A percentile compares a stretch with the other conserved stretches of the same genome.
Conservation (phyloP, 345 rosid species). For the Eucalyptus tenuipes region DNA sequence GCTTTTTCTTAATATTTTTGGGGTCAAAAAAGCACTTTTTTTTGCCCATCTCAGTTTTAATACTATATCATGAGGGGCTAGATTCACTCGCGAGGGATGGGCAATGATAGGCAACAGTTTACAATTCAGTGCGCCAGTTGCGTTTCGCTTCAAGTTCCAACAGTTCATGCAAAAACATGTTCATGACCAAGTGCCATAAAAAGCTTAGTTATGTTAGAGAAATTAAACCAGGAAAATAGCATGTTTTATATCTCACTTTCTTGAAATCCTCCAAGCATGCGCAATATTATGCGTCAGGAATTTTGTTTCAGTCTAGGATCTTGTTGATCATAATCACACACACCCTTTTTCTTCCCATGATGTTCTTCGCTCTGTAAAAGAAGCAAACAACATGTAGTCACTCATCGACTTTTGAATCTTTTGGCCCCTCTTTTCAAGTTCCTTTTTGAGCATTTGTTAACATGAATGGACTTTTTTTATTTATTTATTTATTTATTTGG, state of each 20-base stretch:
- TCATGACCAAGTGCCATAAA: neutral
- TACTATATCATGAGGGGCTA: neutral
- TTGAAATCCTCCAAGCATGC: conserved; percentile 54
- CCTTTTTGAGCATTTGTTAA: neutral
- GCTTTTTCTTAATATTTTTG: neutral
- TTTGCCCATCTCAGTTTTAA: neutral
- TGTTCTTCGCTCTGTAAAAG: neutral
- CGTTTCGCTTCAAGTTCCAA: neutral
- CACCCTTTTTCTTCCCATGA: neutral
- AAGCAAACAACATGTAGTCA: neutral
- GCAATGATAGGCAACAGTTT: neutral
- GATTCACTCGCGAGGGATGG: neutral
- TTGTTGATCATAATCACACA: neutral
- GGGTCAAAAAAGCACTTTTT: neutral
- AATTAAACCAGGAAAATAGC: neutral
- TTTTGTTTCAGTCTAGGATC: neutral
- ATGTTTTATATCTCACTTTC: conserved; percentile 23
- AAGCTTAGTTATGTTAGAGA: neutral
- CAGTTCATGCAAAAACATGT: neutral
- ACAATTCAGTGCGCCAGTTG: neutral
- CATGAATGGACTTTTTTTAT: neutral
- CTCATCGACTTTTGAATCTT: neutral
- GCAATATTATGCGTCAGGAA: neutral
- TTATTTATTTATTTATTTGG: neutral
- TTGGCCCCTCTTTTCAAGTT: neutral